phyloP scores from a whole-genome alignment of 108 stramenopile species.

The Pseudonitzschia multiseries region DNA sequence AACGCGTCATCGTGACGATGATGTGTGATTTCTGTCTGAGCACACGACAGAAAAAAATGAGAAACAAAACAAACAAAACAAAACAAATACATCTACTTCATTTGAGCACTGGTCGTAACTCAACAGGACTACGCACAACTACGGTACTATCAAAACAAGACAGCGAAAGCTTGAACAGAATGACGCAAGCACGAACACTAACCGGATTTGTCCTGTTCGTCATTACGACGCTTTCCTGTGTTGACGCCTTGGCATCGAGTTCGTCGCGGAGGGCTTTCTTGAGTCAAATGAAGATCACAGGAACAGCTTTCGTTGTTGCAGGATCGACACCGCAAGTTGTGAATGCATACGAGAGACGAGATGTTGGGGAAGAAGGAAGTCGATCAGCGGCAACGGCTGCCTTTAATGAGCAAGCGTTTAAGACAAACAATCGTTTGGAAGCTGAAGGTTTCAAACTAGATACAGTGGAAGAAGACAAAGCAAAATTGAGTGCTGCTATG shows the following conservation, averaged over 20 bases:
- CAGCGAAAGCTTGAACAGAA: background rate
- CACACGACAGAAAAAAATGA: background rate
- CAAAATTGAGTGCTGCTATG: constrained; percentile 31
- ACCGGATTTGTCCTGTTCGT: background rate
- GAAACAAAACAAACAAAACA: background rate
- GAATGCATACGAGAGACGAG: constrained; percentile 24
- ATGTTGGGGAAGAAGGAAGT: constrained; percentile 42
- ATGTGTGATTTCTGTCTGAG: background rate
- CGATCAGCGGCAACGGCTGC: constrained; percentile 46
- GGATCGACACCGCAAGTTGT: constrained; percentile 3
- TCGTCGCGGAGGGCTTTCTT: constrained; percentile 2
- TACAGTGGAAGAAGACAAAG: constrained; percentile 50
- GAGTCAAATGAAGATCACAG: background rate
- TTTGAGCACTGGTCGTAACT: too few relatives aligned
- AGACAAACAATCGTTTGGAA: constrained; percentile 59
- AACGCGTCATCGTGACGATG: background rate
- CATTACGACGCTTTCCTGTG: background rate
- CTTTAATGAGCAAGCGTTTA: constrained; percentile 45
- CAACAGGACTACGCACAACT: too few relatives aligned
- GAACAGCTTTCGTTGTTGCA: constrained; percentile 3
- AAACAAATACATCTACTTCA: too few relatives aligned
- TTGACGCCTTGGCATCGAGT: background rate
- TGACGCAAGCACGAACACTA: background rate
- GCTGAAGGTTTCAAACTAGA: constrained; percentile 54
- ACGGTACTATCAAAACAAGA: too few relatives aligned